Evolutionary conservation across 129 eudicot genomes (phyloP).

Genomic region (Erigeron canadensis): DNA sequence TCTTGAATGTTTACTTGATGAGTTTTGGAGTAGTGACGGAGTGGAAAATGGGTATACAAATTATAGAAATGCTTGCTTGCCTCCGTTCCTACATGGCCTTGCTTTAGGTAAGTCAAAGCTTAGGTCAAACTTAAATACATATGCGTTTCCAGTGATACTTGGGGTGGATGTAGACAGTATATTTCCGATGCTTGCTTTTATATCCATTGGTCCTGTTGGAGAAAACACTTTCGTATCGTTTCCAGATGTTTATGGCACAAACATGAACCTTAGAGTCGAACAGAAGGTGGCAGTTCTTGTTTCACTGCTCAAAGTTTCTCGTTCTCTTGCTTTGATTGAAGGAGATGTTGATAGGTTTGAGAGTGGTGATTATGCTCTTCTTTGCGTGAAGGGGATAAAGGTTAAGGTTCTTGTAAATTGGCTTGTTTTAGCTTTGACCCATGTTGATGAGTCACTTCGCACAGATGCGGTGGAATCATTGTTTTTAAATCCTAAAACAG

Average conservation of each 20-base stretch:
- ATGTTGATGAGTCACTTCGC: conserved; percentile 88
- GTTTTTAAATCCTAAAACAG: conserved; percentile 88
- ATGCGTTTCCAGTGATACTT: conserved; percentile 83
- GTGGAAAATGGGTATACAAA: conserved; percentile 65
- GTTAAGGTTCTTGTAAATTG: conserved; percentile 69
- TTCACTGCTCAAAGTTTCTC: conserved; percentile 86
- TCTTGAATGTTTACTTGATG: conserved; percentile 88
- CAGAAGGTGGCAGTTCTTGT: conserved; percentile 83
- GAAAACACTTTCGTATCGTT: conserved; percentile 35
- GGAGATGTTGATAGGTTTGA: conserved; percentile 86
- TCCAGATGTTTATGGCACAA: conserved; percentile 37
- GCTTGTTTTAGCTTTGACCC: conserved; percentile 80
- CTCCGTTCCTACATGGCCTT: conserved; percentile 69
- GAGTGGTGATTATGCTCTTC: conserved; percentile 43
- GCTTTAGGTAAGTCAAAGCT: conserved; percentile 77
- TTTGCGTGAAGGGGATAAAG: conserved; percentile 61
- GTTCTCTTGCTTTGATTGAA: conserved; percentile 84
- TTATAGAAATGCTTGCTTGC: conserved; percentile 68
- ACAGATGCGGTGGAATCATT: conserved; percentile 94
- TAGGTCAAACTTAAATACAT: conserved; percentile 87
- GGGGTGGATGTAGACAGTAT: conserved; percentile 84
- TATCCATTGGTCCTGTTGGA: conserved; percentile 49
- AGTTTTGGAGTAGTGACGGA: conserved; percentile 84
- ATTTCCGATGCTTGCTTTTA: conserved; percentile 73
- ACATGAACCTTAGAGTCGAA: conserved; percentile 54